These are phyloP conservation scores for Paraconiothyrium brasiliense DNA, from an alignment of 2,329 filamentous ascomycete genomes.

Conservation along the genomic window DNA sequence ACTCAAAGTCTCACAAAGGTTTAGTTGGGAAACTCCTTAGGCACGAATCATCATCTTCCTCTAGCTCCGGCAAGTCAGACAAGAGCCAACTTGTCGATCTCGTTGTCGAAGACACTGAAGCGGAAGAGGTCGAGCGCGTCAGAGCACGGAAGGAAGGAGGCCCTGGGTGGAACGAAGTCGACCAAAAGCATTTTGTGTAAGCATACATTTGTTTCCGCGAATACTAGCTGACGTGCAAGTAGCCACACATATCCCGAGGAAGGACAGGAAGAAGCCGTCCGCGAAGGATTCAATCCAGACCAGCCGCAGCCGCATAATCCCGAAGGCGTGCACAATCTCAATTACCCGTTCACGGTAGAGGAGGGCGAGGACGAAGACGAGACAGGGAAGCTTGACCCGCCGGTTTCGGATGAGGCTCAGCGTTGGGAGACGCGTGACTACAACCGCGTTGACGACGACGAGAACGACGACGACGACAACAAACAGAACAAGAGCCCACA, in stretches of 20 bases:
- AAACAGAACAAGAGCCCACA: slow-evolving; percentile 42
- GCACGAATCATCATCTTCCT: slow-evolving; percentile 58
- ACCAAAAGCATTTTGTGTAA: slow-evolving; percentile 65
- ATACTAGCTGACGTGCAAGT: slow-evolving; percentile 20
- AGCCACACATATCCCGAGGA: slow-evolving; percentile 60
- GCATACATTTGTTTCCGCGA: slow-evolving; percentile 27
- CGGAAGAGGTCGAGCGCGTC: slow-evolving; percentile 70
- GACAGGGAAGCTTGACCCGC: slow-evolving; percentile 44
- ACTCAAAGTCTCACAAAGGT: slow-evolving; percentile 45
- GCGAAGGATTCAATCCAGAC: slow-evolving; percentile 65
- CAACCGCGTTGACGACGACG: slow-evolving; percentile 28
- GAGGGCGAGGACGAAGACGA: slow-evolving; percentile 50
- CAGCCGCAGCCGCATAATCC: slow-evolving; percentile 53
- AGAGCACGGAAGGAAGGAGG: slow-evolving; percentile 70
- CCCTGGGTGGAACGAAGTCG: slow-evolving; percentile 66
- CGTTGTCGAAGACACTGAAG: slow-evolving; percentile 70
- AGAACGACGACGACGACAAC: slow-evolving; percentile 25
- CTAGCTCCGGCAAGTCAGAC: slow-evolving; percentile 62
- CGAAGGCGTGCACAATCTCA: slow-evolving; percentile 55
- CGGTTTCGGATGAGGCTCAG: slow-evolving; percentile 54
- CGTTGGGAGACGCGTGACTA: slow-evolving; percentile 55
- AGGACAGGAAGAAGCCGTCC: slow-evolving; percentile 60
- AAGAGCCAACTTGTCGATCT: slow-evolving; percentile 72
- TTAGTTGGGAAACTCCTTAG: slow-evolving; percentile 53
- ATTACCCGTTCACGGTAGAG: slow-evolving; percentile 55